A percentile compares a stretch with the other conserved stretches of the same genome.
These are phyloP conservation scores for Plenodomus biglobosus DNA, from an alignment of 2,329 filamentous ascomycete species.

Conservation along the genomic window DNA sequence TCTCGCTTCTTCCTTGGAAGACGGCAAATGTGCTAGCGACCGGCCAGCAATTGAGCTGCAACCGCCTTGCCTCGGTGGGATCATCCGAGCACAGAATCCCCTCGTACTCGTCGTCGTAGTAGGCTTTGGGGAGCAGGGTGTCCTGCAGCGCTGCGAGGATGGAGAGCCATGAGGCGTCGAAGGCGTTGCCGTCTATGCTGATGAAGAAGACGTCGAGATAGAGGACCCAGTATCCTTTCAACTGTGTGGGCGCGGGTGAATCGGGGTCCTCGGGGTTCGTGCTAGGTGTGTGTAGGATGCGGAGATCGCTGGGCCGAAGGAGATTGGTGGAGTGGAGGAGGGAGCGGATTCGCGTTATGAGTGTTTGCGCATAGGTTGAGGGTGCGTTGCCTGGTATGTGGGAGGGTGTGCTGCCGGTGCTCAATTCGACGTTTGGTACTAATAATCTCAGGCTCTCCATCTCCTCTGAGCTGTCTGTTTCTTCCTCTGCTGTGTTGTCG, in stretches of 20 bases:
- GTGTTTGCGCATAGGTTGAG: conserved; percentile 74
- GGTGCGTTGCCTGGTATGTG: conserved; percentile 85
- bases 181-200: conserved; percentile 86
- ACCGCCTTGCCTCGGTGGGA: conserved; percentile 54
- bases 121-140: conserved; percentile 74
- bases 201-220: conserved; percentile 96
- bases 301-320: conserved; percentile 66
- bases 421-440: conserved; percentile 90
- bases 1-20: conserved; percentile 55
- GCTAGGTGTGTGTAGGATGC: conserved; percentile 67
- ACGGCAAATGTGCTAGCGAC: conserved; percentile 77
- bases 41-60: conserved; percentile 68
- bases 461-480: conserved; percentile 42
- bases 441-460: conserved; percentile 63
- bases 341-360: conserved; percentile 77
- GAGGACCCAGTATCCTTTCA: conserved; percentile 91
- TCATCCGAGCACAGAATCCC: conserved; percentile 72
- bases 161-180: conserved; percentile 87
- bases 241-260: conserved; percentile 52
- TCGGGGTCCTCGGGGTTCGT: conserved; percentile 49
- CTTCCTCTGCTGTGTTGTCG: conserved; percentile 25
- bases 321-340: conserved; percentile 72
- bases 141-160: conserved; percentile 78
- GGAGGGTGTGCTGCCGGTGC: conserved; percentile 83
- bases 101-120: conserved; percentile 82